Conservation (phyloP, 2,329 filamentous ascomycete genomes). For the Macrophomina phaseolina region DNA sequence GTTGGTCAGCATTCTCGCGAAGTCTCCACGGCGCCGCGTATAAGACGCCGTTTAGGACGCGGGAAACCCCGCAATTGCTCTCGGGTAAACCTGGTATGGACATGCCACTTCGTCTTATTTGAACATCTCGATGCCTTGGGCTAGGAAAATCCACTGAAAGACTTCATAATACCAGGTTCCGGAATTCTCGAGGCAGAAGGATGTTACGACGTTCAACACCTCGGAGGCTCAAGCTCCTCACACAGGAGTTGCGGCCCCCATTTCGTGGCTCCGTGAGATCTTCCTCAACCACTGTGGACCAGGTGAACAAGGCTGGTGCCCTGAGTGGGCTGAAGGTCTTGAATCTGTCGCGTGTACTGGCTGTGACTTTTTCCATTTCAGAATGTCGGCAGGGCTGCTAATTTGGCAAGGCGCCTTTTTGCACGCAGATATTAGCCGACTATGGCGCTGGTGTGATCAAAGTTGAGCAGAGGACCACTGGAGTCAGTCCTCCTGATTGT, state of each 20-base stretch:
- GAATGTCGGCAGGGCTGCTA: background rate
- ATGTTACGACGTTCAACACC: constrained; percentile 6
- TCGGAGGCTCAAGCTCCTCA: constrained; percentile 16
- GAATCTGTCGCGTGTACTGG: constrained; percentile 22
- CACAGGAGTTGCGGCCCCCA: background rate
- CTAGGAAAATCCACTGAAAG: no score
- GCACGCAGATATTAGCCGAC: constrained; percentile 30
- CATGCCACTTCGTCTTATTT: background rate
- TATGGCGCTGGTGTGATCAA: constrained; percentile 45
- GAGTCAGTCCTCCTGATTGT: constrained; percentile 12
- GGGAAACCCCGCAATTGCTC: constrained; percentile 19
- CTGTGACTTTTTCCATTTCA: background rate
- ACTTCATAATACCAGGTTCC: background rate
- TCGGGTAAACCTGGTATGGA: background rate
- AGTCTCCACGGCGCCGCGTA: constrained; percentile 10
- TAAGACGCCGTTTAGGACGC: background rate
- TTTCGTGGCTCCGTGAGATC: background rate
- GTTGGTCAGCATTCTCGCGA: constrained; percentile 1
- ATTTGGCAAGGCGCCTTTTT: constrained; percentile 27
- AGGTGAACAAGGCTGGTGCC: background rate
- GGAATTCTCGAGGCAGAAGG: background rate
- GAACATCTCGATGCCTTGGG: background rate
- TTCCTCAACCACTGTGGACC: background rate
- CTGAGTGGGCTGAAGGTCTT: constrained; percentile 25
- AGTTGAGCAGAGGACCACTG: constrained; percentile 45